These are phyloP conservation scores for Neurospora hispaniola DNA, from an alignment of 495 filamentous ascomycete species.

Conservation along the genomic window DNA sequence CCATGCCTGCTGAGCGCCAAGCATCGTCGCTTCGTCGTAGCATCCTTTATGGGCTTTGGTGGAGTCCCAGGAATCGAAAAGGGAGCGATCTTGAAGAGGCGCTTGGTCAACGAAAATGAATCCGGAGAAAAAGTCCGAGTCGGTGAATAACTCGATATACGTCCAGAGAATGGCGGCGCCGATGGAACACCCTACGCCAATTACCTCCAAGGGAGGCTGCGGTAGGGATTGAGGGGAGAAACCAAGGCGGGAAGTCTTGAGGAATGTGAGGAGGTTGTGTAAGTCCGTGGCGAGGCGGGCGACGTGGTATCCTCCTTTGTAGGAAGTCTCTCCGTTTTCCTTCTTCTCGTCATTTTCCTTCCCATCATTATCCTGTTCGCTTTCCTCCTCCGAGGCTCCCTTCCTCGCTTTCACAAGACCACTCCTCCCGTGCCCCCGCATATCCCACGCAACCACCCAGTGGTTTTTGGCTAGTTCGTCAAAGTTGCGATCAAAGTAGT, in stretches of 20 bases:
- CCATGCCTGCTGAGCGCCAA: constrained; percentile 26
- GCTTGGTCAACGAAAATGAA: constrained; percentile 38
- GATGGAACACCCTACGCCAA: constrained; percentile 33
- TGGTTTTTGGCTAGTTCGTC: constrained; percentile 9
- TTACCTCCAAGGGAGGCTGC: constrained; percentile 6
- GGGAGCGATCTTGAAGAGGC: constrained; percentile 32
- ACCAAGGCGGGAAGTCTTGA: constrained; percentile 15
- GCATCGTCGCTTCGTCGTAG: constrained; percentile 27
- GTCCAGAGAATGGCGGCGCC: constrained; percentile 37
- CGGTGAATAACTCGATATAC: constrained; percentile 31
- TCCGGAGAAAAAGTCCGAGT: constrained; percentile 18
- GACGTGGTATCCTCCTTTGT: constrained; percentile 34
- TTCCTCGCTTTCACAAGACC: neutral
- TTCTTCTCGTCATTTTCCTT: too few relatives aligned
- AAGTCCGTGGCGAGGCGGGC: constrained; percentile 34
- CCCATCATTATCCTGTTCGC: too few relatives aligned
- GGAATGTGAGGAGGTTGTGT: constrained; percentile 11
- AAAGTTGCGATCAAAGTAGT: constrained; percentile 33
- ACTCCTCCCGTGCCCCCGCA: constrained; percentile 34
- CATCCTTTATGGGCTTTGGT: constrained; percentile 25
- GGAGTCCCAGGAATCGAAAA: constrained; percentile 12
- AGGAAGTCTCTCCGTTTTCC: neutral
- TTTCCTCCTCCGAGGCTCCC: too few relatives aligned
- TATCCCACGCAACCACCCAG: constrained; percentile 33
- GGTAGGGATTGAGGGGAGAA: neutral